A percentile compares a stretch with the other conserved stretches of the same genome.
phyloP scores from a whole-genome alignment of 2,329 filamentous ascomycete species.

The Uncinocarpus reesii region DNA sequence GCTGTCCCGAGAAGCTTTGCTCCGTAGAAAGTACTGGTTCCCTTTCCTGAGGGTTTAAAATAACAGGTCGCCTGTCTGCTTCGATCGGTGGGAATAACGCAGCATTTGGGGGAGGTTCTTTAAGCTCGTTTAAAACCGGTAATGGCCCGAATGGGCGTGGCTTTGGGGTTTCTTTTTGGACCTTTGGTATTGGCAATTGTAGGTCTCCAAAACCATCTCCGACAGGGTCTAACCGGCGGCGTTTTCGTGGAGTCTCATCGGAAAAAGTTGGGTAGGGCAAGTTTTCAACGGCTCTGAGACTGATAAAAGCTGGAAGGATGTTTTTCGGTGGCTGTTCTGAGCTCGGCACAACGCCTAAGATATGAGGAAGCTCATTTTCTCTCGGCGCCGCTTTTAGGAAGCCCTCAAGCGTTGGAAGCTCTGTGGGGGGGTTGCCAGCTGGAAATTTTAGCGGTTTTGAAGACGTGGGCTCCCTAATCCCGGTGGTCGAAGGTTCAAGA shows the following conservation, averaged over 20 bases:
- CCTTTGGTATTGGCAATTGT: constrained; percentile 39
- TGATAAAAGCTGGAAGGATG: constrained; percentile 39
- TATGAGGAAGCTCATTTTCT: constrained; percentile 27
- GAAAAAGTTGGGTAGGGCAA: constrained; percentile 35
- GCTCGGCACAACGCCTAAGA: constrained; percentile 24
- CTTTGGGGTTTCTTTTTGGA: constrained; percentile 36
- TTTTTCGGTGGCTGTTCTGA: constrained; percentile 33
- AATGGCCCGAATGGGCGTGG: constrained; percentile 37
- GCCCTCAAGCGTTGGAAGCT: constrained; percentile 29
- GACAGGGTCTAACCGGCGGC: constrained; percentile 35
- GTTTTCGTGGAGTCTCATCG: constrained; percentile 33
- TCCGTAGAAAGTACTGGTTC: constrained; percentile 16
- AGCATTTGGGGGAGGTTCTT: constrained; percentile 54
- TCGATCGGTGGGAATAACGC: constrained; percentile 52
- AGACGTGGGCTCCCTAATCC: constrained; percentile 24
- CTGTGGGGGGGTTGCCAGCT: constrained; percentile 26
- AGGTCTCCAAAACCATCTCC: constrained; percentile 32
- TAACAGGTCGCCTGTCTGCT: constrained; percentile 35
- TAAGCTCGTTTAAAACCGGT: constrained; percentile 48
- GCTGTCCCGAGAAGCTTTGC: neutral
- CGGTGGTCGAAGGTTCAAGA: constrained; percentile 37
- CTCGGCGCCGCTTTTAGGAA: constrained; percentile 30
- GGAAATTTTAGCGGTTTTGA: constrained; percentile 22
- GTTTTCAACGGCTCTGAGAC: constrained; percentile 39
- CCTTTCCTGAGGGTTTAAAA: constrained; percentile 29